Percentiles rank a stretch among this genome's conserved stretches.
These are phyloP conservation scores for Amanita rimosa DNA, from an alignment of 768 basidiomycete genomes.

Conservation along the genomic window DNA sequence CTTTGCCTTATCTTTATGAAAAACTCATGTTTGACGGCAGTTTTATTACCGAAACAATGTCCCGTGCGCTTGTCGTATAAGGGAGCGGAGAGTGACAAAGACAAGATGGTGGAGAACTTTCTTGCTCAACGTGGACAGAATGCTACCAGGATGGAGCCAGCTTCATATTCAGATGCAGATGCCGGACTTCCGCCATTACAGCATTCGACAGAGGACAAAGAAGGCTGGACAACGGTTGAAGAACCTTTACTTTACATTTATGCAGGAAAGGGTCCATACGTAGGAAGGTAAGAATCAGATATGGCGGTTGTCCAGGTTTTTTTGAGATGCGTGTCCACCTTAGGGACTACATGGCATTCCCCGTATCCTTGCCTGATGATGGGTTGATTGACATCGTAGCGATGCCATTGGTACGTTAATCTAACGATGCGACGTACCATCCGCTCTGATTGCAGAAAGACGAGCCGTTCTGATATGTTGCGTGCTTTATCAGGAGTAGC, in stretches of 20 bases:
- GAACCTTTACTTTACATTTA: slow-evolving; percentile 60
- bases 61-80: slow-evolving; percentile 64
- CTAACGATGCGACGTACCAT: not conserved
- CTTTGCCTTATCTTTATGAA: not conserved
- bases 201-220: slow-evolving; percentile 29
- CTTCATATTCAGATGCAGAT: slow-evolving; percentile 7
- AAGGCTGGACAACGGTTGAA: slow-evolving; percentile 64
- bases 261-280: slow-evolving; percentile 74
- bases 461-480: not conserved
- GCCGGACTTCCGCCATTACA: slow-evolving; percentile 28
- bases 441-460: not conserved
- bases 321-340: not conserved
- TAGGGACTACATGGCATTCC: slow-evolving; percentile 76
- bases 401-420: slow-evolving; percentile 44
- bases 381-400: slow-evolving; percentile 64
- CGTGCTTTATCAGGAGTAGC: slow-evolving; percentile 47
- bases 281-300: slow-evolving; percentile 37
- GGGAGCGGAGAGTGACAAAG: slow-evolving; percentile 58
- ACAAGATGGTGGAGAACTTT: slow-evolving; percentile 49
- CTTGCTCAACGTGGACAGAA: slow-evolving; percentile 23
- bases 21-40: slow-evolving; percentile 22
- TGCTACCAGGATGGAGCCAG: not conserved
- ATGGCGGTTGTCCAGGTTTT: not conserved
- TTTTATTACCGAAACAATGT: slow-evolving; percentile 50
- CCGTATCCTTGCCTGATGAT: slow-evolving; percentile 70